Base-by-base conservation (phyloP, 768 basidiomycete species). In the Termitomyces sp. region DNA sequence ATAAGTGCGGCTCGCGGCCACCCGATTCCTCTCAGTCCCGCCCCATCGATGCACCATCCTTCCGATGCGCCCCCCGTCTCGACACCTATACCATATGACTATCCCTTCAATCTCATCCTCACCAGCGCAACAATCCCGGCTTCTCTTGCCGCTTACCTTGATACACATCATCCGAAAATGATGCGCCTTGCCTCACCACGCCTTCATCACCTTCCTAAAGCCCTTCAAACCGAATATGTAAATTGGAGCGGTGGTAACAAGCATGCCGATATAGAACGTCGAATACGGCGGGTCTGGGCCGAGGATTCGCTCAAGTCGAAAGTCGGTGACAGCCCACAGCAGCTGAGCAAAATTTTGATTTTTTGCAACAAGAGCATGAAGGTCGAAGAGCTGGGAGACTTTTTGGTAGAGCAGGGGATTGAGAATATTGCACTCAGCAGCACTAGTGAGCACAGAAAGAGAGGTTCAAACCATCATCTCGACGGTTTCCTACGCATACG, bases 41-140 rank as follows among this genome's bases (percentile, higher is more conserved):
- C 59, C 61, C 50, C 57, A 61, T 61, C 46, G n/a, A 53, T 47
- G 59, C 18, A 59, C 46, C 61, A 68, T 36, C 28, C 71, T 53
- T 53, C 65, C 28, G 20, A 54, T 24, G 16, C 64, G 10, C 24
- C 58, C 22, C 30, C 64, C 20, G 42, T 38, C 14, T 55, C 61
- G 44, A 59, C 64, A 9, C 73, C 77, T 28, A 67, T 77, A 4
- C 53, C 58, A 6, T 35, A 42, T 49, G 69, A 80, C 38, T 87
- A 88, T 68, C 91, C 92, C 5, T 92, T 92, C 79, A 82, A 92
- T 68, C 73, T 96, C 44, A 64, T 96, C 54, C 79, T 97, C 28
- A 86, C 88, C 16, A 88, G 88, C 46, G 94, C 94, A 0, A 96
- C 94, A 3, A 89, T 97, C 59, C 94, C 94, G 7, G 80, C 83